phyloP scores from a whole-genome alignment of 1,139 yeast genomes.

The Suhomyces coccinellae region DNA sequence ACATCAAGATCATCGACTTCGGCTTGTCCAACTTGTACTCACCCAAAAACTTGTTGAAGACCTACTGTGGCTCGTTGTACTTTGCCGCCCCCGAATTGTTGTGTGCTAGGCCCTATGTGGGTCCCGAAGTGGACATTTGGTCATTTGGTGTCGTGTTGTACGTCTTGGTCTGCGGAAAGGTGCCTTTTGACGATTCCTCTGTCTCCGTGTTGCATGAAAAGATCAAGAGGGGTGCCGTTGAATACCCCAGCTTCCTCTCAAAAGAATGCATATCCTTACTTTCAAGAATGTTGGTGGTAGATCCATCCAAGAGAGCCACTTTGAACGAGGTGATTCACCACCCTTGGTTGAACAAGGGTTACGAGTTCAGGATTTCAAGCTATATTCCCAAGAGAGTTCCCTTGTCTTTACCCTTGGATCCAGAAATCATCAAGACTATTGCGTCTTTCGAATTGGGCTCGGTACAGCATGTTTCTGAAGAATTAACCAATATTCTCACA shows the following conservation, averaged over 20 bases:
- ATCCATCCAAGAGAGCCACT: slow-evolving; percentile 77
- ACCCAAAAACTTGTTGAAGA: slow-evolving; percentile 70
- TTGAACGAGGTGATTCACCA: slow-evolving; percentile 79
- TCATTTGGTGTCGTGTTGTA: slow-evolving; percentile 95
- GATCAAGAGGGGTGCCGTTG: slow-evolving; percentile 89
- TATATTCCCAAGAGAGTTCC: slow-evolving; percentile 80
- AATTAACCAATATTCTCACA: slow-evolving; percentile 57
- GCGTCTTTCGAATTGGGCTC: slow-evolving; percentile 78
- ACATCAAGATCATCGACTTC: slow-evolving; percentile 91
- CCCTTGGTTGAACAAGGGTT: slow-evolving; percentile 95
- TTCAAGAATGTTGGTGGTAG: slow-evolving; percentile 88
- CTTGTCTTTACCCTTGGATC: slow-evolving; percentile 69
- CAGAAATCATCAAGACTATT: slow-evolving; percentile 70
- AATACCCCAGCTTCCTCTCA: slow-evolving; percentile 82
- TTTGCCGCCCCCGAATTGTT: slow-evolving; percentile 98
- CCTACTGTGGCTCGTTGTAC: slow-evolving; percentile 95
- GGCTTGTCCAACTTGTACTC: slow-evolving; percentile 90
- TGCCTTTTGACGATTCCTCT: slow-evolving; percentile 95
- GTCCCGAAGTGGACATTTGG: slow-evolving; percentile 99
- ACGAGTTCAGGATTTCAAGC: slow-evolving; percentile 68
- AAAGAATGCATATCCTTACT: slow-evolving; percentile 81
- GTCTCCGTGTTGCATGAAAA: slow-evolving; percentile 92
- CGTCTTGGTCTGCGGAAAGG: slow-evolving; percentile 95
- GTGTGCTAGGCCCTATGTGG: slow-evolving; percentile 87
- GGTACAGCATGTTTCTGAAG: slow-evolving; percentile 56